Evolutionary conservation across 352 stramenopile species (phyloP), one percentile per base, ranked within the genome.

Genomic region (Nothophytophthora sp.): DNA sequence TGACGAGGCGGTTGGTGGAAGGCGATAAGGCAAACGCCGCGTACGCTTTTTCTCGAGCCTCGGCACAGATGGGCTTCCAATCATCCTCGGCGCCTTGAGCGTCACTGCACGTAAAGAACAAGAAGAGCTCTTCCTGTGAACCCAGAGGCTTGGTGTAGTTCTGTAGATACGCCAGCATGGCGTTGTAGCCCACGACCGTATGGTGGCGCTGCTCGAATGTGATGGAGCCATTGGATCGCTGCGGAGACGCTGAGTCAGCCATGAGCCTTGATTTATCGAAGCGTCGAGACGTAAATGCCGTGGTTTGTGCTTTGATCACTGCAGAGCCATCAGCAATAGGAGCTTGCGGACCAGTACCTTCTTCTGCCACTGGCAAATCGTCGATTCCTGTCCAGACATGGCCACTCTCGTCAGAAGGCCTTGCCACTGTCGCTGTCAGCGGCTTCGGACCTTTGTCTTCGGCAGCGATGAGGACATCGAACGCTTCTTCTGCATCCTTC

Each of bases 51-150:
- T 78, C 66, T 5, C 60, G 63, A 39, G 78, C 73, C 19, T 63
- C 56, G 8, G 41, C 51, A 29, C 76, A 89, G 32, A 70, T 55
- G n/a, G 56, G 53, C 9, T 60, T 77, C 75, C 77, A 89, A 52
- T 89, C 72, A 30, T 73, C 45, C 50, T 60, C 43, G 1, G 55
- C 60, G 16, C 68, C 68, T 28, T 81, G 44, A 18, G 63, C 60
- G 39, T 84, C 71, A 15, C 74, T 82, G 59, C 78, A 90, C 2
- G 68, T 80, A 47, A 90, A 90, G 43, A 86, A 86, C 12, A 88
- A 56, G 44, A 86, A 87, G n/a, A 90, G 44, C 11, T 69, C 47
- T 24, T 86, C 72, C 39, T 62, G 44, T 13, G 48, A 65, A 36
- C 49, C 25, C 15, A 6, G 10, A 15, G 42, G 44, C 23, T 34